Evolutionary conservation across 257 asterid genomes (phyloP).

Genomic region (Ballota nigra): DNA sequence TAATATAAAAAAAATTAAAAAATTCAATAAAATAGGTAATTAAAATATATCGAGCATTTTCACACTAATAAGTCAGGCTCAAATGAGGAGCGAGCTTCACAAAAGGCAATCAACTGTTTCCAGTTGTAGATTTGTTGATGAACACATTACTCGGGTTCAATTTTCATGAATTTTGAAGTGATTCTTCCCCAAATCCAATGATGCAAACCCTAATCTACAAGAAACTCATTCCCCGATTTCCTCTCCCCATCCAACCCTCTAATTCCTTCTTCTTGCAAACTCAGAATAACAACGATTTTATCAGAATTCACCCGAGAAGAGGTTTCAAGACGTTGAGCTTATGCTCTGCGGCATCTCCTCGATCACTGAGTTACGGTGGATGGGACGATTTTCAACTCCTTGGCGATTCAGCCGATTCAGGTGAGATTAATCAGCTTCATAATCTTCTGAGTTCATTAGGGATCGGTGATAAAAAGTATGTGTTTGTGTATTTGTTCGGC

Average conservation of each 20-base stretch:
- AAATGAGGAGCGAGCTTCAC: no score
- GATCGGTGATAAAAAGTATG: constrained; percentile 61
- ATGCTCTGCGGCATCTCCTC: constrained; percentile 43
- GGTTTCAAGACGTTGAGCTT: constrained; percentile 28
- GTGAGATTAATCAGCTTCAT: constrained; percentile 55
- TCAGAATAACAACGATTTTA: constrained; percentile 25
- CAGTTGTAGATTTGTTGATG: neutral
- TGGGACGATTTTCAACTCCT: constrained; percentile 62
- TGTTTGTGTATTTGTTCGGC: constrained; percentile 72
- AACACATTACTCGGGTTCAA: neutral
- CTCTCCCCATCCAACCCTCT: constrained; percentile 21
- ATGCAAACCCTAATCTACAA: constrained; percentile 55
- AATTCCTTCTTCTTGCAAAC: constrained; percentile 22
- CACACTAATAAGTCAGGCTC: no score
- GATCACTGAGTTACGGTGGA: constrained; percentile 56
- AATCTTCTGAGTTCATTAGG: constrained; percentile 56
- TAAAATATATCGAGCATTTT: no score
- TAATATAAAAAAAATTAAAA: no score
- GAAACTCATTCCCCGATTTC: constrained; percentile 29
- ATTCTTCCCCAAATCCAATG: constrained; percentile 25
- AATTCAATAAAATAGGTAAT: no score
- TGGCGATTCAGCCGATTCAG: constrained; percentile 39
- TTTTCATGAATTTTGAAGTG: constrained; percentile 6
- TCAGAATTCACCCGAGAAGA: constrained; percentile 30
- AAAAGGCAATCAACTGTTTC: no score